phyloP scores from a whole-genome alignment of 371 early-diverging fungal genomes.

The Mortierella sp. region DNA sequence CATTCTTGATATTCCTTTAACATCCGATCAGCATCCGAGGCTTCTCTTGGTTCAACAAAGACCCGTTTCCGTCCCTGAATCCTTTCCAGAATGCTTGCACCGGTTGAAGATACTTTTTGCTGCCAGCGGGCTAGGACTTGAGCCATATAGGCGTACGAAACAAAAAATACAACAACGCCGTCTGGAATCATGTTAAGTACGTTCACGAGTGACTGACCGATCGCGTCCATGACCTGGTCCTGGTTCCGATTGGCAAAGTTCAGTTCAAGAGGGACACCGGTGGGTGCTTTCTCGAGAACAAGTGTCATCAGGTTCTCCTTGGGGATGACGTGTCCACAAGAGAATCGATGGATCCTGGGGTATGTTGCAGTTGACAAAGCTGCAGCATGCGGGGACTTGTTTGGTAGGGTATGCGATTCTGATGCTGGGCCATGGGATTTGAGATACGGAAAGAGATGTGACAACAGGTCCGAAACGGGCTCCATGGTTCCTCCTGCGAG shows the following conservation, averaged over 20 bases:
- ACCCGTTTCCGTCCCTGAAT: constrained; percentile 50
- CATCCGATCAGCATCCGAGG: constrained; percentile 66
- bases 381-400: no score
- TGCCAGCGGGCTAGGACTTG: constrained; percentile 70
- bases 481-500: constrained; percentile 98
- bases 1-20: constrained; percentile 66
- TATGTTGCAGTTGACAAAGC: constrained; percentile 63
- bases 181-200: constrained; percentile 88
- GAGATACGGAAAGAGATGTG: constrained; percentile 50
- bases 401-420: no score
- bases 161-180: constrained; percentile 95
- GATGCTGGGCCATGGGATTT: no score
- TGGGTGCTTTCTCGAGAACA: constrained; percentile 73
- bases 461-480: constrained; percentile 70
- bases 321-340: constrained; percentile 87
- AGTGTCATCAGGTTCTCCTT: constrained; percentile 71
- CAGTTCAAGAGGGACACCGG: constrained; percentile 73
- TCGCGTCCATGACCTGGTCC: constrained; percentile 74
- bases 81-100: constrained; percentile 19
- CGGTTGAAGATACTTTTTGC: constrained; percentile 20
- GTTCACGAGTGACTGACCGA: constrained; percentile 79
- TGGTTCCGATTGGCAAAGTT: constrained; percentile 75
- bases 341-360: constrained; percentile 69
- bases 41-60: constrained; percentile 78
- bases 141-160: constrained; percentile 91